These are phyloP conservation scores for Aspergillus felis DNA, from an alignment of 2,329 filamentous ascomycete genomes.

Conservation along the genomic window DNA sequence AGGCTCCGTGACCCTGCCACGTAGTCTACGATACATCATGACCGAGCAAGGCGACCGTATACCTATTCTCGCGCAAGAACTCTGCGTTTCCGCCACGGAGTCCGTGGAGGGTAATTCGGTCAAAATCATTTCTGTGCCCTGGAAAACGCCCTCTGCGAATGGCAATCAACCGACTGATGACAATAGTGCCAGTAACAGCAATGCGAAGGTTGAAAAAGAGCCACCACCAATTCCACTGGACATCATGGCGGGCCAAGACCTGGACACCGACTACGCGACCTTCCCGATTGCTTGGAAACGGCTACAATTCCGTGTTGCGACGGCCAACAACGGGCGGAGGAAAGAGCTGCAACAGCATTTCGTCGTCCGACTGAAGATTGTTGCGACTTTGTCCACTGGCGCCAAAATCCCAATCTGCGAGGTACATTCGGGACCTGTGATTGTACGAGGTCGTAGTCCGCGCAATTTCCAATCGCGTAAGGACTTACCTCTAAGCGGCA, in stretches of 20 bases:
- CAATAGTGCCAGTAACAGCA: constrained; percentile 33
- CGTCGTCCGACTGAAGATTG: constrained; percentile 78
- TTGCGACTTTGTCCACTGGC: constrained; percentile 80
- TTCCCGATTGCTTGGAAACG: constrained; percentile 94
- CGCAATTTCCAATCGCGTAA: constrained; percentile 93
- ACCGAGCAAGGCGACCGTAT: constrained; percentile 81
- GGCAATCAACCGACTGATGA: constrained; percentile 47
- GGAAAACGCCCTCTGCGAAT: constrained; percentile 86
- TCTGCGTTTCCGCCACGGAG: constrained; percentile 87
- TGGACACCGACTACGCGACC: constrained; percentile 78
- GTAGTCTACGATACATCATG: constrained; percentile 73
- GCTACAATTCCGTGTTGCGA: constrained; percentile 89
- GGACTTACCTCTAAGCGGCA: constrained; percentile 81
- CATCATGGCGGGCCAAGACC: constrained; percentile 60
- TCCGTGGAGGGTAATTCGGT: constrained; percentile 90
- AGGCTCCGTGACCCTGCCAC: constrained; percentile 76
- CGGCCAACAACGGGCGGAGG: constrained; percentile 89
- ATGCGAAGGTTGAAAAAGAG: constrained; percentile 72
- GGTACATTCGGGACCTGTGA: constrained; percentile 82
- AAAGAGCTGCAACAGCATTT: constrained; percentile 98
- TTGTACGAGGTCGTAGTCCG: constrained; percentile 87
- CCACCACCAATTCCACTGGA: constrained; percentile 76
- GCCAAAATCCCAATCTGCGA: constrained; percentile 77
- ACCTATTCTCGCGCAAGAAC: constrained; percentile 75
- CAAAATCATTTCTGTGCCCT: constrained; percentile 92